Conservation (phyloP, 257 asterid species). For the Solanum chmielewskii region DNA sequence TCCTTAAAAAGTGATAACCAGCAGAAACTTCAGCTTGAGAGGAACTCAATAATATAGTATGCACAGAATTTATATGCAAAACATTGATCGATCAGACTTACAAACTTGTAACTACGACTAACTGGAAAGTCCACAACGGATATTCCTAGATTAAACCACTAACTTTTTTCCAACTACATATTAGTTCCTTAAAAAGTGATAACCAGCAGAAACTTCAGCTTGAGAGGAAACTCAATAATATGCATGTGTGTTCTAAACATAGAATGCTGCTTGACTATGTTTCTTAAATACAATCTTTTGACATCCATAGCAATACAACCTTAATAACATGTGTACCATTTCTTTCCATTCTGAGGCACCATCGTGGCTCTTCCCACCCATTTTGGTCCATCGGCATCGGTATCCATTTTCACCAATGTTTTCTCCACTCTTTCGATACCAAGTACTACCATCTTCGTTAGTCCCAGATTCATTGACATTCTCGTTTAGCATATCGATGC, state of each 20-base stretch:
- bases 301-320: not conserved
- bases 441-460: slow-evolving; percentile 92
- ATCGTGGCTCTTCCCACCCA: slow-evolving; percentile 84
- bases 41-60: not conserved
- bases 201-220: not conserved
- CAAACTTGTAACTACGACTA: not conserved
- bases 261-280: not conserved
- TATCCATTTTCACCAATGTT: slow-evolving; percentile 89
- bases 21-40: not conserved
- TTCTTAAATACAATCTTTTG: not conserved
- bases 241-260: not conserved
- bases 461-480: slow-evolving; percentile 65
- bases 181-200: not conserved
- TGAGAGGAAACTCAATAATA: not conserved
- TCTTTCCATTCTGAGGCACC: slow-evolving; percentile 94
- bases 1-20: not conserved
- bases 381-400: slow-evolving; percentile 89
- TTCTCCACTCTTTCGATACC: slow-evolving; percentile 87
- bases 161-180: not conserved
- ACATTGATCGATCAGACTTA: not conserved
- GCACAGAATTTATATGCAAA: not conserved
- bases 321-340: slow-evolving; percentile 40
- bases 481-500: slow-evolving; percentile 61
- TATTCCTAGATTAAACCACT: not conserved
- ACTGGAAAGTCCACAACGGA: not conserved